phyloP scores from a whole-genome alignment of 257 asterid species.

The Nicotiana tabacum region DNA sequence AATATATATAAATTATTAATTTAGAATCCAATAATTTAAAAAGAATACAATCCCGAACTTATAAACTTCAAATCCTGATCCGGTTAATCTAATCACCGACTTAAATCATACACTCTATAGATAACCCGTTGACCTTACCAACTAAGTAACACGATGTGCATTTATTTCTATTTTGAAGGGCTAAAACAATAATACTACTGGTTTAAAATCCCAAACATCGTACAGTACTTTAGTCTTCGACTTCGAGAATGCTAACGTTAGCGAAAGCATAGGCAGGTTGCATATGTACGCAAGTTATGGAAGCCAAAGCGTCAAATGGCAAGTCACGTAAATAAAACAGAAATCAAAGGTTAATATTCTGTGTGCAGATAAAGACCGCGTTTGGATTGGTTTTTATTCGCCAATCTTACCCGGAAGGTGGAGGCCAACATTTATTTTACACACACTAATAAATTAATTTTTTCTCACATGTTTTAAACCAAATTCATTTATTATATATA shows the following conservation, averaged over 20 bases:
- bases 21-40: too few species aligned
- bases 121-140: neutral
- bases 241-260: neutral
- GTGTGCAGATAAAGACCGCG: neutral
- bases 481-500: neutral
- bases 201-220: neutral
- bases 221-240: neutral
- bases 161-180: neutral
- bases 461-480: neutral
- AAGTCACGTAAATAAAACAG: neutral
- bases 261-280: neutral
- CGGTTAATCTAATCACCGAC: neutral
- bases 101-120: neutral
- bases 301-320: neutral
- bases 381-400: neutral
- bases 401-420: neutral
- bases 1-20: too few species aligned
- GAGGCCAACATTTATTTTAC: neutral
- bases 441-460: neutral
- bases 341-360: neutral
- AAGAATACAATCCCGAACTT: too few species aligned
- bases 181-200: neutral
- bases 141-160: neutral
- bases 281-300: neutral
- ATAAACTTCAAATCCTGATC: too few species aligned